phyloP scores from a whole-genome alignment of 345 rosid species.

The Eutrema yunnanense region DNA sequence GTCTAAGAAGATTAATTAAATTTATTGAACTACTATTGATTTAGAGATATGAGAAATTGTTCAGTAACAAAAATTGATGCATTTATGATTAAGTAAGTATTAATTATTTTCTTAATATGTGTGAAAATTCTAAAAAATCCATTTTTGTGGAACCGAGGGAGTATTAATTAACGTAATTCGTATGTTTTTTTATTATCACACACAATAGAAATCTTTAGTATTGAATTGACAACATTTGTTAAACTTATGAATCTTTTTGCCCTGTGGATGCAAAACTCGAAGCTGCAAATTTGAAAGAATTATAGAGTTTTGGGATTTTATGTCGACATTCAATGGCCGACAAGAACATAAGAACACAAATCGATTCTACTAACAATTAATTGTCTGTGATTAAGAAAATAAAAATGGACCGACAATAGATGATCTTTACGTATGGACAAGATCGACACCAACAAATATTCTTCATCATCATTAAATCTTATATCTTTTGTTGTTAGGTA shows the following conservation, averaged over 20 bases:
- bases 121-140: no score
- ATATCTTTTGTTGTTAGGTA: background rate
- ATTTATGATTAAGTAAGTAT: no score
- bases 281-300: conserved; percentile 8
- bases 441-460: background rate
- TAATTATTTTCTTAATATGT: no score
- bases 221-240: background rate
- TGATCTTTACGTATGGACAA: background rate
- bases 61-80: no score
- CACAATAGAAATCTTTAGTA: background rate
- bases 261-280: conserved; percentile 20
- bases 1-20: no score
- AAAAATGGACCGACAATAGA: conserved; percentile 25
- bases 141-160: no score
- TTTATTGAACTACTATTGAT: no score
- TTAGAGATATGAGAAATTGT: no score
- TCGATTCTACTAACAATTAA: background rate
- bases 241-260: conserved; percentile 4
- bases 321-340: conserved; percentile 28
- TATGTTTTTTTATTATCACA: background rate
- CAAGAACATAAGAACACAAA: conserved; percentile 19
- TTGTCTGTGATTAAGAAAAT: conserved; percentile 4
- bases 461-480: background rate
- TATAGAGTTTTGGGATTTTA: conserved; percentile 11
- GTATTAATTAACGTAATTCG: no score